phyloP scores from a whole-genome alignment of 441 rosid species.

The Syzygium malaccense region DNA sequence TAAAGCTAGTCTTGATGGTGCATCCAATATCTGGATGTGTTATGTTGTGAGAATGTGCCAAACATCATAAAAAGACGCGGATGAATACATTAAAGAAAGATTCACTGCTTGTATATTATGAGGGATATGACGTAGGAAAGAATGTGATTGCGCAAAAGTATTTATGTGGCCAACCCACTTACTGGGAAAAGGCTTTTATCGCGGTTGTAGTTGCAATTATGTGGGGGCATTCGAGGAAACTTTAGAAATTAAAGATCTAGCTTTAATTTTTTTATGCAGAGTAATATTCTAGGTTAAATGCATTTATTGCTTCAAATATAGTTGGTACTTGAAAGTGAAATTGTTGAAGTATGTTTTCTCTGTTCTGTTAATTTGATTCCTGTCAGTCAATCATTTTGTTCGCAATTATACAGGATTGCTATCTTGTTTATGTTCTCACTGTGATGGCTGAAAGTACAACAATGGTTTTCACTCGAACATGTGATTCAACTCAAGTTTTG shows the following conservation, averaged over 20 bases:
- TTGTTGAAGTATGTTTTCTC: neutral
- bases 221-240: neutral
- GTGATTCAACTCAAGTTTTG: conserved; percentile 75
- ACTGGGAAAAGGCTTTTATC: neutral
- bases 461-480: conserved; percentile 95
- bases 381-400: neutral
- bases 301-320: neutral
- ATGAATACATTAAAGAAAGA: neutral
- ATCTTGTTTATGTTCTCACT: conserved; percentile 81
- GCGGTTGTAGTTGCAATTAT: neutral
- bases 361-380: neutral
- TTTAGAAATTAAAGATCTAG: neutral
- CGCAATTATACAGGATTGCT: conserved; percentile 61
- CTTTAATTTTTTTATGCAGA: neutral
- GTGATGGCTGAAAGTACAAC: conserved; percentile 70
- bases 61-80: neutral
- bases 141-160: neutral
- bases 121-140: neutral
- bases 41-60: neutral
- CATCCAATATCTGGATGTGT: neutral
- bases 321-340: neutral
- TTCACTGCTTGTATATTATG: neutral
- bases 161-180: neutral
- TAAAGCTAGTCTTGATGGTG: neutral
- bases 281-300: neutral